phyloP scores from a whole-genome alignment of 257 asterid species.

The Solanum pinnatisectum region DNA sequence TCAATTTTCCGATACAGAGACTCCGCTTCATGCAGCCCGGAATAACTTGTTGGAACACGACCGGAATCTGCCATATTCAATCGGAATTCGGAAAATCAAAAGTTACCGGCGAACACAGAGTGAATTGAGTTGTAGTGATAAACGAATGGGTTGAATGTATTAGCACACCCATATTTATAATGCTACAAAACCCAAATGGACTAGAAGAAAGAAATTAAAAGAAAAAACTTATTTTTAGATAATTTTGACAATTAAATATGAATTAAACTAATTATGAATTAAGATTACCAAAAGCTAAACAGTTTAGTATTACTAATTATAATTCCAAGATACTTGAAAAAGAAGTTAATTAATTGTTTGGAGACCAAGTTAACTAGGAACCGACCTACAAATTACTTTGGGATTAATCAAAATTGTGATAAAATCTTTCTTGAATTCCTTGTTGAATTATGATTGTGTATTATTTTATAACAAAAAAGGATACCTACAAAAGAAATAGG shows the following conservation, averaged over 20 bases:
- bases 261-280: background rate
- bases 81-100: background rate
- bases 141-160: background rate
- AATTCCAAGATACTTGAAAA: background rate
- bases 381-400: background rate
- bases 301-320: background rate
- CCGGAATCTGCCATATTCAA: conserved; percentile 4
- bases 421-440: background rate
- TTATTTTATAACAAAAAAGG: background rate
- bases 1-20: conserved; percentile 27
- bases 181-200: background rate
- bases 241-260: background rate
- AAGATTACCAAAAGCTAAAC: background rate
- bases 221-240: too few species aligned
- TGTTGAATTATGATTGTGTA: background rate
- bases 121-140: background rate
- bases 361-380: background rate
- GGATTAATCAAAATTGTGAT: background rate
- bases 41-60: background rate
- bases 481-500: background rate
- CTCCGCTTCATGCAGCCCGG: conserved; percentile 25
- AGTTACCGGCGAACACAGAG: background rate
- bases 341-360: background rate
- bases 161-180: background rate
- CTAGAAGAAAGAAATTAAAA: background rate